Conservation (phyloP, 202 grass and related monocot species). For the Saccharum hybrid region DNA sequence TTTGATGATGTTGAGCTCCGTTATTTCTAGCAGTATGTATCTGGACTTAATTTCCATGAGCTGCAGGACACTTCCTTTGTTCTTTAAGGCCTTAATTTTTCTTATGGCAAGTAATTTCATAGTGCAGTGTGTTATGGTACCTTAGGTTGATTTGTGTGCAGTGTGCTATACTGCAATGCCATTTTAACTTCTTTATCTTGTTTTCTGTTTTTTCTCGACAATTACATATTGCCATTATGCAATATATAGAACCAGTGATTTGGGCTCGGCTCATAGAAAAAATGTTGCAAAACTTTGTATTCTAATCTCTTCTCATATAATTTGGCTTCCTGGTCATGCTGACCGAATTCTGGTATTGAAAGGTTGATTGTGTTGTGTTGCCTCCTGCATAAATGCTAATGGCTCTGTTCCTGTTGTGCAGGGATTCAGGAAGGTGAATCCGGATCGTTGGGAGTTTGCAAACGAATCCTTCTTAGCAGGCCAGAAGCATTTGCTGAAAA, state of each 20-base stretch:
- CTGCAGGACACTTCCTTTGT: background rate
- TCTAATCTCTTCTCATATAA: background rate
- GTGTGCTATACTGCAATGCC: background rate
- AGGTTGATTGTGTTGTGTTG: background rate
- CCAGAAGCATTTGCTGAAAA: conserved; percentile 64
- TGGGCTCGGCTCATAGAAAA: background rate
- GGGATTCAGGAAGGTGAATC: conserved; percentile 68
- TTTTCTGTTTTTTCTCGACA: background rate
- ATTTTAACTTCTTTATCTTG: background rate
- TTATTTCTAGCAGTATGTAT: background rate
- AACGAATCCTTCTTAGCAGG: conserved; percentile 61
- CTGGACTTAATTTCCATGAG: conserved; percentile 2
- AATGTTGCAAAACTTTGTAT: background rate
- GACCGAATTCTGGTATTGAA: background rate
- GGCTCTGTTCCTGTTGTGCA: conserved; percentile 11
- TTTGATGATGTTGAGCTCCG: conserved; percentile 17
- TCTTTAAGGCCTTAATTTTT: background rate
- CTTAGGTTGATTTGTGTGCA: background rate
- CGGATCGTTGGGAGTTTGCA: conserved; percentile 65
- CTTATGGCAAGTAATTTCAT: conserved; percentile 13
- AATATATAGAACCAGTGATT: background rate
- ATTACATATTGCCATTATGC: background rate
- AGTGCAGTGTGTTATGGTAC: background rate
- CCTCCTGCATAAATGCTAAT: background rate
- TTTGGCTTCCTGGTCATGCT: background rate